Evolutionary conservation across 2,329 filamentous ascomycete genomes (phyloP).

Genomic region (Alternaria gaisen): DNA sequence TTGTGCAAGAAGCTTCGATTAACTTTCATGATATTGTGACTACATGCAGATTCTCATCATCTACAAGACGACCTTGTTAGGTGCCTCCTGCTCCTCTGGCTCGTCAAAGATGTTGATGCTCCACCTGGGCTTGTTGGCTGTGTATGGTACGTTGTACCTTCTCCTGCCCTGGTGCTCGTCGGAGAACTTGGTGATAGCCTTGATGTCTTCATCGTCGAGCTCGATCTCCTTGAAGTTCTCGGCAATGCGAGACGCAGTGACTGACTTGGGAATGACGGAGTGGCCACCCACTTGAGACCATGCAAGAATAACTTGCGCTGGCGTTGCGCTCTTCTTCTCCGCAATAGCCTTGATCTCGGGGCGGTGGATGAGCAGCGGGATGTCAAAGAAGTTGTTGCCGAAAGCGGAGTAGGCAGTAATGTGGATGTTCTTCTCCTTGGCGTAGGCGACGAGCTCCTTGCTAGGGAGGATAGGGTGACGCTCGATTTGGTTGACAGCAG

Average conservation of each 20-base stretch:
- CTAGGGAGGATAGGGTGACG: constrained; percentile 42
- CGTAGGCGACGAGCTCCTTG: constrained; percentile 40
- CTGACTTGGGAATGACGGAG: constrained; percentile 44
- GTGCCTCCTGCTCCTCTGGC: constrained; percentile 60
- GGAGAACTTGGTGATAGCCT: constrained; percentile 51
- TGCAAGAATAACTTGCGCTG: constrained; percentile 82
- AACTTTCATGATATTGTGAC: background rate
- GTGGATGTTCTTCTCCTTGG: constrained; percentile 45
- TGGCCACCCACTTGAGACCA: constrained; percentile 77
- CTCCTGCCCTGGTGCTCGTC: constrained; percentile 67
- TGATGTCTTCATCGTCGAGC: constrained; percentile 33
- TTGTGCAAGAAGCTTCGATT: background rate
- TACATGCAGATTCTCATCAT: background rate
- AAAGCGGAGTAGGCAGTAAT: constrained; percentile 56
- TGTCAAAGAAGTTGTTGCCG: constrained; percentile 52
- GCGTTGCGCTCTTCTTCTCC: constrained; percentile 68
- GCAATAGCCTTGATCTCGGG: constrained; percentile 74
- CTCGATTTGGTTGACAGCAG: constrained; percentile 45
- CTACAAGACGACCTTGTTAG: constrained; percentile 55
- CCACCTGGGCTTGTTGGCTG: constrained; percentile 62
- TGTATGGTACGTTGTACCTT: constrained; percentile 58
- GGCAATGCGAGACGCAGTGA: constrained; percentile 38
- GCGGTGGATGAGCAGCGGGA: constrained; percentile 71
- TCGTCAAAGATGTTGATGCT: constrained; percentile 66
- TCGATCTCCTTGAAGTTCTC: constrained; percentile 44